These are phyloP conservation scores for Lactarius sanguifluus DNA, from an alignment of 768 basidiomycete species.

Conservation along the genomic window DNA sequence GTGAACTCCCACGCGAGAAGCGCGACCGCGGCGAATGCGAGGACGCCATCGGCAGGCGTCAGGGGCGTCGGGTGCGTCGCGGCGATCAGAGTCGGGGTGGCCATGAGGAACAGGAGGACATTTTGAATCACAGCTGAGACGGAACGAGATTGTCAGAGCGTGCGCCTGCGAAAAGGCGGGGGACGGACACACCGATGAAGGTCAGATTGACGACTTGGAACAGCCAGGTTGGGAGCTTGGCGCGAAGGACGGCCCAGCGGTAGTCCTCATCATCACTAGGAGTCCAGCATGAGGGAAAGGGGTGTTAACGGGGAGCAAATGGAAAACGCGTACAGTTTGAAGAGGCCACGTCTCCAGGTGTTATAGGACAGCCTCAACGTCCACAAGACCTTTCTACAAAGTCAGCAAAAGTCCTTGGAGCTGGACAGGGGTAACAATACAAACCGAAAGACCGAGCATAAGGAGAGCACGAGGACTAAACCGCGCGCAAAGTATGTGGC, in stretches of 20 bases:
- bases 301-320: background rate
- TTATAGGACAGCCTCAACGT: slow-evolving; percentile 77
- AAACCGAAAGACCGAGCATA: slow-evolving; percentile 67
- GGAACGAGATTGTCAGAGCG: background rate
- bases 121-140: slow-evolving; percentile 69
- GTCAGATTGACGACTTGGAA: slow-evolving; percentile 66
- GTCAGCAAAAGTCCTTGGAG: background rate
- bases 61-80: slow-evolving; percentile 54
- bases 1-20: slow-evolving; percentile 71
- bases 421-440: slow-evolving; percentile 28
- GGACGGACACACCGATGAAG: slow-evolving; percentile 60
- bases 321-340: slow-evolving; percentile 52
- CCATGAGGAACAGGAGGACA: slow-evolving; percentile 71
- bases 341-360: slow-evolving; percentile 80
- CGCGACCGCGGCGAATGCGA: slow-evolving; percentile 58
- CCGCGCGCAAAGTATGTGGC: slow-evolving; percentile 40
- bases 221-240: slow-evolving; percentile 50
- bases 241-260: slow-evolving; percentile 80
- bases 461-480: slow-evolving; percentile 72
- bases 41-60: slow-evolving; percentile 56
- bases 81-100: slow-evolving; percentile 58
- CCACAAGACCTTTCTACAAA: slow-evolving; percentile 46
- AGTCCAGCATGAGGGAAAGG: background rate
- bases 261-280: slow-evolving; percentile 84
- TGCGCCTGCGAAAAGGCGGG: background rate